Conservation (phyloP, 2,329 filamentous ascomycete species). For the Aspergillus pseudoviridinutans region DNA sequence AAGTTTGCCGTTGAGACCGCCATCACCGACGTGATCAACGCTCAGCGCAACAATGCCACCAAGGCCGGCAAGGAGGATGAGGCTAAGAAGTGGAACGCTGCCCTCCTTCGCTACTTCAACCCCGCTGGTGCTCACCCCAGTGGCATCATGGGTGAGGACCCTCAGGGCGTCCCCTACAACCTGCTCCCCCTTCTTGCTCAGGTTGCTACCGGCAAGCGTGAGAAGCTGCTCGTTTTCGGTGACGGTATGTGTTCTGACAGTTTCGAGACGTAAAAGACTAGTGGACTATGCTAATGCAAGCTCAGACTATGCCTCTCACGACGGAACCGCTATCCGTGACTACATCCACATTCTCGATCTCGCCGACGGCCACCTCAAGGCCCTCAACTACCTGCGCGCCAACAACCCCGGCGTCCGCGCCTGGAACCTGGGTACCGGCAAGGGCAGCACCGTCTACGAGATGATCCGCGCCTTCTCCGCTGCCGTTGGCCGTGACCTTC, state of each 20-base stretch:
- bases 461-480: conserved; percentile 93
- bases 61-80: conserved; percentile 69
- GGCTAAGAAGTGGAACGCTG: conserved; percentile 83
- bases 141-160: conserved; percentile 97
- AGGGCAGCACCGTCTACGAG: conserved; percentile 92
- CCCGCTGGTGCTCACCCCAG: conserved; percentile 90
- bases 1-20: conserved; percentile 89
- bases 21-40: conserved; percentile 85
- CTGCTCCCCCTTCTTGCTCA: conserved; percentile 89
- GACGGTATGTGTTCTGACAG: conserved; percentile 61
- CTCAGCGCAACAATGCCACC: conserved; percentile 75
- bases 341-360: conserved; percentile 65
- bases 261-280: neutral
- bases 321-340: conserved; percentile 59
- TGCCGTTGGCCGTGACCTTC: conserved; percentile 78
- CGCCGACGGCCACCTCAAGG: conserved; percentile 52
- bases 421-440: conserved; percentile 95
- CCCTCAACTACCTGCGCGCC: conserved; percentile 62
- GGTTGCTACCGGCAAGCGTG: conserved; percentile 89
- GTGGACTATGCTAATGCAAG: neutral
- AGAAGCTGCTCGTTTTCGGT: conserved; percentile 92
- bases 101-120: conserved; percentile 95
- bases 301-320: conserved; percentile 67
- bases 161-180: conserved; percentile 93
- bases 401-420: conserved; percentile 76